phyloP scores from a whole-genome alignment of 1,284 basidiomycete species.

The Microbotryum scabiosae region DNA sequence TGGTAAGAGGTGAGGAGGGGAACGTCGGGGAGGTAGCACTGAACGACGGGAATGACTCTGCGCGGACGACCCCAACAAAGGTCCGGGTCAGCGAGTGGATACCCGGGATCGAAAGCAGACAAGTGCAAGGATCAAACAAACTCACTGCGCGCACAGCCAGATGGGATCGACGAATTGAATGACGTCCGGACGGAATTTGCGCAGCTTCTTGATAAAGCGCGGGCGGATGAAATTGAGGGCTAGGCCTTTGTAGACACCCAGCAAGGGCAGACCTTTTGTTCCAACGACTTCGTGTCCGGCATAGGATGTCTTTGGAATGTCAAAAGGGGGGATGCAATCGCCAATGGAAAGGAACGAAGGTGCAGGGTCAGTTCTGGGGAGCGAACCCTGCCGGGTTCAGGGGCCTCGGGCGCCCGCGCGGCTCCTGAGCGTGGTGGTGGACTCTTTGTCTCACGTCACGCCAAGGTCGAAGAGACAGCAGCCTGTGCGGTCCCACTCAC shows the following conservation, averaged over 20 bases:
- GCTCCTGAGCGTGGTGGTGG: too few relatives aligned
- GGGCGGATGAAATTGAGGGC: constrained; percentile 53
- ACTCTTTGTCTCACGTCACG: too few relatives aligned
- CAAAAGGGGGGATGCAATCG: too few relatives aligned
- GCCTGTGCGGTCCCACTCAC: constrained; percentile 30
- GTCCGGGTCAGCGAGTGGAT: constrained; percentile 24
- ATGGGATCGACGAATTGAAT: constrained; percentile 47
- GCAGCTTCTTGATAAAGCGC: constrained; percentile 45
- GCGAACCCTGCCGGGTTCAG: too few relatives aligned
- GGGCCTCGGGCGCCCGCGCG: too few relatives aligned
- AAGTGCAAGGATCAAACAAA: neutral
- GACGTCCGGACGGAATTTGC: constrained; percentile 48
- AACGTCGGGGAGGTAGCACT: constrained; percentile 41
- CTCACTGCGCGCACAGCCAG: constrained; percentile 46
- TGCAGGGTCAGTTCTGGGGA: neutral
- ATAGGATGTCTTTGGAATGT: constrained; percentile 41
- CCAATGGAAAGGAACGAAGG: too few relatives aligned
- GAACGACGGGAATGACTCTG: constrained; percentile 34
- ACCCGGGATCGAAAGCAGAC: neutral
- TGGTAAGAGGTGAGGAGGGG: constrained; percentile 50
- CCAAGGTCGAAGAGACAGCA: too few relatives aligned
- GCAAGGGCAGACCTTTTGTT: constrained; percentile 49
- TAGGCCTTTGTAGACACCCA: constrained; percentile 43
- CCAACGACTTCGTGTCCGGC: constrained; percentile 50
- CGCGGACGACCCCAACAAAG: neutral